Conservation (phyloP, 148 eudicot species). For the Silene conica region DNA sequence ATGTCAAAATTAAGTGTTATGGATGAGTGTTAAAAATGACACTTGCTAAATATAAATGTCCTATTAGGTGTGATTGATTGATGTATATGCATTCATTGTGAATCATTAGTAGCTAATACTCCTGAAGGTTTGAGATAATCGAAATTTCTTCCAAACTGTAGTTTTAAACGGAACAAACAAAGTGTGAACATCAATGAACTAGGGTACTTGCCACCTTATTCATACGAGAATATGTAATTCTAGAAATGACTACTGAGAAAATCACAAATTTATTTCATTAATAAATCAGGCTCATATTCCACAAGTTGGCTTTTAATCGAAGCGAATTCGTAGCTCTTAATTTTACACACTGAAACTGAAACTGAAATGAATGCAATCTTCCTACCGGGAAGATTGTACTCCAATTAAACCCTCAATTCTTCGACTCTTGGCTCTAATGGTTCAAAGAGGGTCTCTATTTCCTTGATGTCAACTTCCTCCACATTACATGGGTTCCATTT, state of each 20-base stretch:
- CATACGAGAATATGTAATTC: neutral
- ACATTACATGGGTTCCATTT: constrained; percentile 76
- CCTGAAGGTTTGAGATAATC: no score
- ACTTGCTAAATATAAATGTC: no score
- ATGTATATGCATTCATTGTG: no score
- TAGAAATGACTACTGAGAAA: neutral
- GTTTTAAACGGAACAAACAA: no score
- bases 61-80: no score
- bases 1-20: no score
- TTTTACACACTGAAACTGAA: neutral
- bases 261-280: neutral
- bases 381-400: neutral
- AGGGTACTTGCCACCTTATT: neutral
- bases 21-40: no score
- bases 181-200: no score
- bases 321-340: neutral
- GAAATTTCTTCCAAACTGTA: no score
- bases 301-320: neutral
- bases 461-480: constrained; percentile 53
- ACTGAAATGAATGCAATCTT: neutral
- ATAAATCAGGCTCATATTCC: neutral
- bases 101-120: no score
- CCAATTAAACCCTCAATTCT: constrained; percentile 52
- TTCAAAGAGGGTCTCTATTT: constrained; percentile 66
- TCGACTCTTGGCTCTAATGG: constrained; percentile 43